Base-by-base conservation (phyloP, 805 yeast species). In the Ogataea populi-albae region DNA sequence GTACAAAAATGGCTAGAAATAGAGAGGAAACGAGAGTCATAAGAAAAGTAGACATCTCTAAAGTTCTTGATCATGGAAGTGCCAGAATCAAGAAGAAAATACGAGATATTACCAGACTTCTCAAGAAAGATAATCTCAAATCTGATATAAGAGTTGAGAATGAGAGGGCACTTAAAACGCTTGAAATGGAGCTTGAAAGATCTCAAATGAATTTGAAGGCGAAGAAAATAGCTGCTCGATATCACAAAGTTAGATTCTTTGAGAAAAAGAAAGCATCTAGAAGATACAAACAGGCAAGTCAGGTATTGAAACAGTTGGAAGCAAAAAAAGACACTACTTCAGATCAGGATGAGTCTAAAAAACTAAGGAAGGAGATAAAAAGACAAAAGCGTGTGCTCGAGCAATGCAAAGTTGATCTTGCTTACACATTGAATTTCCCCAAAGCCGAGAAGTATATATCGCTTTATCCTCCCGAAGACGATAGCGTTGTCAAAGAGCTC, bases 191-290 rank as follows among this genome's bases (percentile, higher is more conserved):
- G 46, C 59, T 76, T 29, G 65, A 64, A 22, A 64, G 63, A 30
- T 65, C 64, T 17, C 67, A 66, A 38, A 38, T 54, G 26, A 59
- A 61, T 27, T 55, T 66, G 30, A 67, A 64, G 45, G 66, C 71
- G 2, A 66, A 64, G 45, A 64, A 51, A 18, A 60, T 50, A 59
- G 67, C 86, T 9, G 73, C 79, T 47, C 85, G 81, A 62, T 93
- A 93, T 58, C 96, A 87, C 56, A 88, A 87, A 89, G 87, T 93
- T 32, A 74, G 91, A 47, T 93, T 93, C 56, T 86, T 93, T 44
- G 98, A 89, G 60, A 77, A 73, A 54, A 86, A 87, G 64, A 89
- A 88, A 69, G 93, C 96, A 1, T 48, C 76, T 17, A 73, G 95
- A 54, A 74, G 68, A 39, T 76, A 85, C 53, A 83, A 81, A 45